A percentile compares a stretch with the other conserved stretches of the same genome.
Evolutionary conservation across 1,139 yeast species (phyloP).

Genomic region (Sugiyamaella neomexicana): DNA sequence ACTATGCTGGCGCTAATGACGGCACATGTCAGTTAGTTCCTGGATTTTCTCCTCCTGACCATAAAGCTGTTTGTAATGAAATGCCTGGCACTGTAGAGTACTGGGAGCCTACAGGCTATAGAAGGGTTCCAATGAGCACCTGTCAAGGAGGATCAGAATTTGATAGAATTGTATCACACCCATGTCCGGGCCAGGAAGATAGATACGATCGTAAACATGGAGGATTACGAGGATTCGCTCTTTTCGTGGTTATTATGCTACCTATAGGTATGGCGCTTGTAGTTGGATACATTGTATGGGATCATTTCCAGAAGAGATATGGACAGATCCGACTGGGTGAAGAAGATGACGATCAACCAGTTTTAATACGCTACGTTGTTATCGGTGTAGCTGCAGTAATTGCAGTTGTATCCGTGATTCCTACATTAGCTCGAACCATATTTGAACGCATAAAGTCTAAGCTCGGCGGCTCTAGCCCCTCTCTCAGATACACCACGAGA

Average conservation of each 20-base stretch:
- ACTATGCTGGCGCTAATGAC: slow-evolving; percentile 66
- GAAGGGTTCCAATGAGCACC: slow-evolving; percentile 70
- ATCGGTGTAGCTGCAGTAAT: slow-evolving; percentile 39
- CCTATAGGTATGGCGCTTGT: slow-evolving; percentile 60
- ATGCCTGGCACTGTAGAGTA: slow-evolving; percentile 61
- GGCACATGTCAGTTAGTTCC: slow-evolving; percentile 83
- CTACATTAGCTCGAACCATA: slow-evolving; percentile 27
- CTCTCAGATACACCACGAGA: slow-evolving; percentile 28
- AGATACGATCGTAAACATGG: slow-evolving; percentile 63
- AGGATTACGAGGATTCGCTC: slow-evolving; percentile 54
- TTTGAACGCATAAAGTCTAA: slow-evolving; percentile 18
- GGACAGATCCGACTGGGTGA: slow-evolving; percentile 88
- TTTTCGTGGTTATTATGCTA: slow-evolving; percentile 53
- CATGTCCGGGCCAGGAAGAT: slow-evolving; percentile 85
- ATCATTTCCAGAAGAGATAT: slow-evolving; percentile 73
- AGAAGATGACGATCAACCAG: slow-evolving; percentile 48
- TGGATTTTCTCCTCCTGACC: slow-evolving; percentile 69
- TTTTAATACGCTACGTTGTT: slow-evolving; percentile 29
- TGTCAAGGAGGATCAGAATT: slow-evolving; percentile 70
- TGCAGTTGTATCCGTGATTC: slow-evolving; percentile 38
- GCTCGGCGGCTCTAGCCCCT: slow-evolving; percentile 14
- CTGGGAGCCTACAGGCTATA: slow-evolving; percentile 78
- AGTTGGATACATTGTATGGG: slow-evolving; percentile 73
- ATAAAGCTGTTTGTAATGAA: slow-evolving; percentile 59
- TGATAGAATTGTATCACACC: slow-evolving; percentile 63